These are phyloP conservation scores for Spatholobus suberectus DNA, from an alignment of 306 rosid species.

Conservation along the genomic window DNA sequence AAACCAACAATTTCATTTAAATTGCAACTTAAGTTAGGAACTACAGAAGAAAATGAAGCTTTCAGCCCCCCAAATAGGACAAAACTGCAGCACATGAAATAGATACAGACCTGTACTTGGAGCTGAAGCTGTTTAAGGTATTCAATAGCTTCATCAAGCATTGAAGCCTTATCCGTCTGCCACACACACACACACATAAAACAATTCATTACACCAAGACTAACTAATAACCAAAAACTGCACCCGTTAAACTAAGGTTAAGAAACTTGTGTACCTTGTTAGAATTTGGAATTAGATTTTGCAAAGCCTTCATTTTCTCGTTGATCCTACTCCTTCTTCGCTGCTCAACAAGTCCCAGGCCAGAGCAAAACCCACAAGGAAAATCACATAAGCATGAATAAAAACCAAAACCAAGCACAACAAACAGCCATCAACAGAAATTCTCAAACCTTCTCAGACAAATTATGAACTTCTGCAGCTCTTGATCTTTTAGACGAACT, in stretches of 20 bases:
- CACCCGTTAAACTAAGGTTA: not conserved
- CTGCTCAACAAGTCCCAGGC: constrained; percentile 56
- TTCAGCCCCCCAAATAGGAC: not conserved
- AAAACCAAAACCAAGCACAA: constrained; percentile 9
- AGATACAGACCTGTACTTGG: constrained; percentile 81
- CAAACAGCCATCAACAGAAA: not conserved
- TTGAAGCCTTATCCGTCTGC: constrained; percentile 97
- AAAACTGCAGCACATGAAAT: constrained; percentile 23
- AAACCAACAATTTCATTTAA: not conserved
- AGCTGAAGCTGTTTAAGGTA: constrained; percentile 99
- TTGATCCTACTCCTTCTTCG: constrained; percentile 97
- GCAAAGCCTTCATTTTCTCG: constrained; percentile 97
- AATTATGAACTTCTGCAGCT: constrained; percentile 98
- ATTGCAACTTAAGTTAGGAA: not conserved
- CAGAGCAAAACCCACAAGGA: constrained; percentile 36
- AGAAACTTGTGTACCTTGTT: constrained; percentile 65
- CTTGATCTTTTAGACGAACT: constrained; percentile 89
- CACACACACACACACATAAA: constrained; percentile 39
- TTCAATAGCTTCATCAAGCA: constrained; percentile 98
- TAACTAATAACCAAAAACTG: constrained; percentile 16
- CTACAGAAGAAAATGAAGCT: not conserved
- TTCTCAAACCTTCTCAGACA: constrained; percentile 84
- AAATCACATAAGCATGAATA: not conserved
- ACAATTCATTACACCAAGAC: constrained; percentile 8
- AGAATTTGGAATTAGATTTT: constrained; percentile 91